These are phyloP conservation scores for Pestalotiopsis sp. DNA, from an alignment of 2,329 filamentous ascomycete genomes.

Conservation along the genomic window DNA sequence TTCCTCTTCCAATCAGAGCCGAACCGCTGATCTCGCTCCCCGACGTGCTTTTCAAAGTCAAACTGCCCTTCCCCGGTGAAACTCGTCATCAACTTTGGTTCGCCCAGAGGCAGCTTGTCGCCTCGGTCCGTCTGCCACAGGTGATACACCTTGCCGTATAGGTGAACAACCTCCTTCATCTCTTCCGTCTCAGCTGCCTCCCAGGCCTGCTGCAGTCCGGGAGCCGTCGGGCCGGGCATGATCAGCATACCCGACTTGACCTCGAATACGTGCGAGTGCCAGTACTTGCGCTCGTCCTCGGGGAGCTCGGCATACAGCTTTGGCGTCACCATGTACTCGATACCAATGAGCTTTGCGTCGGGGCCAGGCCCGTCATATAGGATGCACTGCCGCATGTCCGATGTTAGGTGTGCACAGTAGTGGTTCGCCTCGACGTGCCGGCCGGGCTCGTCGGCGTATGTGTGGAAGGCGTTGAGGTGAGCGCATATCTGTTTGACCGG, in stretches of 20 bases:
- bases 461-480: constrained; percentile 85
- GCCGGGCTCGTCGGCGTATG: constrained; percentile 72
- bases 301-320: constrained; percentile 68
- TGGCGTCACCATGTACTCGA: constrained; percentile 86
- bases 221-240: constrained; percentile 62
- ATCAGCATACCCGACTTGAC: constrained; percentile 81
- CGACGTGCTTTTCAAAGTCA: constrained; percentile 45
- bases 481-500: constrained; percentile 78
- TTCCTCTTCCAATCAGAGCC: constrained; percentile 48
- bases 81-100: constrained; percentile 58
- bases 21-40: constrained; percentile 48
- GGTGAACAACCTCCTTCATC: constrained; percentile 73
- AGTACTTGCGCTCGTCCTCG: constrained; percentile 70
- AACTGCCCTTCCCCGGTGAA: constrained; percentile 52
- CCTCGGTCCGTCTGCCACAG: constrained; percentile 84
- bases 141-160: constrained; percentile 87
- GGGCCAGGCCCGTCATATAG: constrained; percentile 74
- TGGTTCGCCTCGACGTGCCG: constrained; percentile 79
- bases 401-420: constrained; percentile 79
- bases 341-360: constrained; percentile 74
- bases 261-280: constrained; percentile 78
- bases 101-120: constrained; percentile 56
- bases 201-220: constrained; percentile 66
- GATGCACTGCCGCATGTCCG: constrained; percentile 82
- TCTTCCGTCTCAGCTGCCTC: constrained; percentile 76